These are phyloP conservation scores for Helichrysum umbraculigerum DNA, from an alignment of 129 eudicot species.

Conservation along the genomic window DNA sequence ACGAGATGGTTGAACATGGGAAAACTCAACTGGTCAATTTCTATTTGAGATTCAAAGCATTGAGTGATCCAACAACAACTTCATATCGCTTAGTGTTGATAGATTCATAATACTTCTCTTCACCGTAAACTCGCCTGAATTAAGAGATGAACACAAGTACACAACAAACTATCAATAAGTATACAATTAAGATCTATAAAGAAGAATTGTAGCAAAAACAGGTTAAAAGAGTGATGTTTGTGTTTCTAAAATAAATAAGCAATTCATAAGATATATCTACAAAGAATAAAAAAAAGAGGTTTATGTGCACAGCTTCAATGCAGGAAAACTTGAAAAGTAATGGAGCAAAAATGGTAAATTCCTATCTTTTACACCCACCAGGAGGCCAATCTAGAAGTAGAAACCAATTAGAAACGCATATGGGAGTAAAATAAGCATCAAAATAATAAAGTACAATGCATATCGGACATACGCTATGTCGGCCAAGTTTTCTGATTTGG, in stretches of 20 bases:
- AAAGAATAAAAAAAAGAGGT: neutral
- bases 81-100: slow-evolving; percentile 36
- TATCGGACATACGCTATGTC: slow-evolving; percentile 70
- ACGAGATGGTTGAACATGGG: neutral
- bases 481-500: slow-evolving; percentile 65
- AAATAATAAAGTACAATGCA: neutral
- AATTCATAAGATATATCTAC: too few relatives aligned
- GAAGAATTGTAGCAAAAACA: neutral
- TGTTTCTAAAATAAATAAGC: too few relatives aligned
- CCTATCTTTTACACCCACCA: neutral
- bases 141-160: slow-evolving; percentile 20
- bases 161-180: slow-evolving; percentile 7
- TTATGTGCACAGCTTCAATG: neutral
- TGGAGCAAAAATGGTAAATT: neutral
- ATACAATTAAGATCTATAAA: neutral
- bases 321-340: neutral
- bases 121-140: slow-evolving; percentile 68
- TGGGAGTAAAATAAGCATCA: neutral
- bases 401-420: neutral
- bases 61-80: slow-evolving; percentile 39
- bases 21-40: slow-evolving; percentile 12
- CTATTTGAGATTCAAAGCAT: slow-evolving; percentile 14
- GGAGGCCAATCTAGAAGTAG: neutral
- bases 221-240: neutral
- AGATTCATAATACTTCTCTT: slow-evolving; percentile 54